These are phyloP conservation scores for Avicennia marina DNA, from an alignment of 257 asterid species.

Conservation along the genomic window DNA sequence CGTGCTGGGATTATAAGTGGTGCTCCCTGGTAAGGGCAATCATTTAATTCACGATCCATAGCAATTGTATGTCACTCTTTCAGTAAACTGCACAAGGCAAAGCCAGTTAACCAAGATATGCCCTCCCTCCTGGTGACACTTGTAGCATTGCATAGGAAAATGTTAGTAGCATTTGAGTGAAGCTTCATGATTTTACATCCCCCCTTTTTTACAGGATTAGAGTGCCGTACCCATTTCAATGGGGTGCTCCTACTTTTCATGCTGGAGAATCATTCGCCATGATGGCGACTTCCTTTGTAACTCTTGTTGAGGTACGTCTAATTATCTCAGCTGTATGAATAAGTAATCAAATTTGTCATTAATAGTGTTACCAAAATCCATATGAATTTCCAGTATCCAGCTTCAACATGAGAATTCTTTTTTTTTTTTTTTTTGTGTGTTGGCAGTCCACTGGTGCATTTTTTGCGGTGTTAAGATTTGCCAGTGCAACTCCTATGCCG, in stretches of 20 bases:
- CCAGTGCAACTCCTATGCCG: constrained; percentile 95
- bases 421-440: neutral
- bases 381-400: too few species aligned
- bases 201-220: constrained; percentile 71
- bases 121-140: too few species aligned
- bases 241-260: constrained; percentile 91
- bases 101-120: too few species aligned
- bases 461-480: constrained; percentile 81
- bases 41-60: too few species aligned
- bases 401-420: too few species aligned
- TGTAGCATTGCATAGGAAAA: neutral
- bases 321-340: too few species aligned
- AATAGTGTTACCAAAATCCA: too few species aligned
- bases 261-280: constrained; percentile 97
- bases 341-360: too few species aligned
- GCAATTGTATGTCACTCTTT: too few species aligned
- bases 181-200: too few species aligned
- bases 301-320: constrained; percentile 81
- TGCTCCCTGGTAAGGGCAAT: constrained; percentile 68
- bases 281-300: constrained; percentile 90
- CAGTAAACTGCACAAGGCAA: too few species aligned
- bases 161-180: neutral
- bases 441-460: constrained; percentile 87
- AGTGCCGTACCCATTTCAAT: constrained; percentile 90
- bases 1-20: constrained; percentile 77